These are phyloP conservation scores for Septoria linicola DNA, from an alignment of 2,329 filamentous ascomycete species.

Conservation along the genomic window DNA sequence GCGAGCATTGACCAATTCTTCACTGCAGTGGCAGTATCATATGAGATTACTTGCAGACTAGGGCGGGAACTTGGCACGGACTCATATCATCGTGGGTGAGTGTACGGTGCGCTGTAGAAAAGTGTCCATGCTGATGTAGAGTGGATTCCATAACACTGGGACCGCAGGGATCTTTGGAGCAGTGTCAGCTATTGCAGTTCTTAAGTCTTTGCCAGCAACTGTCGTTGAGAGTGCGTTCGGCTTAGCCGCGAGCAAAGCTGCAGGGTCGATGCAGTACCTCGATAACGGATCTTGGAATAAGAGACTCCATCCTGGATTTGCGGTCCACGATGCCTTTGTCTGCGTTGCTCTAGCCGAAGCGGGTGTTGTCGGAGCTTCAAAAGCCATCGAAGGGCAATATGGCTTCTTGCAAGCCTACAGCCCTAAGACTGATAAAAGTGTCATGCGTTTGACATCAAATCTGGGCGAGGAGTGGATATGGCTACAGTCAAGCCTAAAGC, in stretches of 20 bases:
- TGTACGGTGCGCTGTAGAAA: neutral
- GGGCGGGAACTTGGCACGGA: constrained; percentile 38
- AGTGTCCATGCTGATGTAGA: neutral
- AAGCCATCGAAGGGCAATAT: constrained; percentile 33
- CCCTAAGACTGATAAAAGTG: constrained; percentile 28
- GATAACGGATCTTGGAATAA: constrained; percentile 44
- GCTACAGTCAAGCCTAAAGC: constrained; percentile 32
- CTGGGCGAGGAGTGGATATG: constrained; percentile 33
- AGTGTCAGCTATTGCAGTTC: constrained; percentile 36
- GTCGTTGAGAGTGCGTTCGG: constrained; percentile 40
- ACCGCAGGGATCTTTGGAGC: constrained; percentile 42
- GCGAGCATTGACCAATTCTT: constrained; percentile 31
- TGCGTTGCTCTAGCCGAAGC: constrained; percentile 40
- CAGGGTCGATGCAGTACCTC: constrained; percentile 43
- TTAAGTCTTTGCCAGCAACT: constrained; percentile 31
- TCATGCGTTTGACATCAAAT: constrained; percentile 24
- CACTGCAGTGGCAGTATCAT: constrained; percentile 38
- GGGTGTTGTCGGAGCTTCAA: constrained; percentile 35
- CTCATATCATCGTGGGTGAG: constrained; percentile 34
- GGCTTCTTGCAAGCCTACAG: constrained; percentile 36
- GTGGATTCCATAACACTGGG: constrained; percentile 42
- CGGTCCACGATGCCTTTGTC: constrained; percentile 42
- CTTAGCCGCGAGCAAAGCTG: constrained; percentile 41
- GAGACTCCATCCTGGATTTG: constrained; percentile 42
- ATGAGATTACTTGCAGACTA: constrained; percentile 39